Conservation (phyloP, 2,329 filamentous ascomycete genomes). For the Pyrenophora graminea region DNA sequence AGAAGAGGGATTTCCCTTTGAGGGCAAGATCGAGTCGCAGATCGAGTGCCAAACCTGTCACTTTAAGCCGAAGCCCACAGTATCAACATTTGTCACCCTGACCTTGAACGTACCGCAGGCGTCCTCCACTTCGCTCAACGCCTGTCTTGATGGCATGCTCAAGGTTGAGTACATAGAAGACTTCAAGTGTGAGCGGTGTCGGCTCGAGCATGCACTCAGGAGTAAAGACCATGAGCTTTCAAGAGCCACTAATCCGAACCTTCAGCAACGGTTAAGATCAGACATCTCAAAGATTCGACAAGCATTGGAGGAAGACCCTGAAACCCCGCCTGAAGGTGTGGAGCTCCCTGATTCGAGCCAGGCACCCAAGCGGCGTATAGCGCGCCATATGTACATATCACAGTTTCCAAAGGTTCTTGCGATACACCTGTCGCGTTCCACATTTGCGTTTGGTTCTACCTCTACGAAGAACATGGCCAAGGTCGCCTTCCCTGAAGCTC, state of each 20-base stretch:
- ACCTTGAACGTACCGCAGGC: conserved; percentile 89
- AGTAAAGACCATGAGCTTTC: conserved; percentile 64
- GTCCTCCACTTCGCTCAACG: conserved; percentile 74
- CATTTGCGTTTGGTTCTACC: conserved; percentile 75
- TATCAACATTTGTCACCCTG: conserved; percentile 86
- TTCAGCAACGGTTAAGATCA: conserved; percentile 57
- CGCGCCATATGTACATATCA: conserved; percentile 84
- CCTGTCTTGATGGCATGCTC: conserved; percentile 91
- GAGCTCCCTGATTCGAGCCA: conserved; percentile 72
- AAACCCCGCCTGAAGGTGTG: conserved; percentile 72
- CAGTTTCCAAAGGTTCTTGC: conserved; percentile 87
- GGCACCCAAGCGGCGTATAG: conserved; percentile 81
- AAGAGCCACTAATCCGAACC: conserved; percentile 37
- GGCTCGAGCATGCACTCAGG: conserved; percentile 77
- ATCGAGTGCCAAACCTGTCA: conserved; percentile 89
- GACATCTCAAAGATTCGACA: conserved; percentile 68
- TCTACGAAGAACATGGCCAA: conserved; percentile 95
- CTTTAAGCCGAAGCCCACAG: conserved; percentile 83
- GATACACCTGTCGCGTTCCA: conserved; percentile 89
- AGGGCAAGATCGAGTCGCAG: conserved; percentile 91
- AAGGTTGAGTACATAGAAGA: conserved; percentile 97
- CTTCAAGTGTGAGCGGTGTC: conserved; percentile 92
- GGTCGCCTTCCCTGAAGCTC: conserved; percentile 85
- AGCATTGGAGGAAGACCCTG: conserved; percentile 80
- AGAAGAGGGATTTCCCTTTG: conserved; percentile 83